Evolutionary conservation across 2,329 filamentous ascomycete species (phyloP).

Genomic region (Fusarium sp.): DNA sequence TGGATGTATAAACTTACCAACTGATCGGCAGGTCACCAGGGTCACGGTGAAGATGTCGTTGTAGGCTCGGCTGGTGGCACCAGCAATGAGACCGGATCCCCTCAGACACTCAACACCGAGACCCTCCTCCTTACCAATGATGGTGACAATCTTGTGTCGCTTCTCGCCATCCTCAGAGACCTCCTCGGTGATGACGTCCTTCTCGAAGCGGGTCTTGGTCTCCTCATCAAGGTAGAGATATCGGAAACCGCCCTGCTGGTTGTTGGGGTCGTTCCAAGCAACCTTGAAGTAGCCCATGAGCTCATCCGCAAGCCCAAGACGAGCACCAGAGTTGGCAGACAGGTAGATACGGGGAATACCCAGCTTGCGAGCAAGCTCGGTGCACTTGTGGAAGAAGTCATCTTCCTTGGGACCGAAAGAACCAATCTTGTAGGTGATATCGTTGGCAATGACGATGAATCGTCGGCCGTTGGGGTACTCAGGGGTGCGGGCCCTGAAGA

Average conservation of each 20-base stretch:
- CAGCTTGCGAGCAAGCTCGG: conserved; percentile 90
- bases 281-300: conserved; percentile 97
- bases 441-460: conserved; percentile 97
- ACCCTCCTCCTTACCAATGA: conserved; percentile 93
- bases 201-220: conserved; percentile 87
- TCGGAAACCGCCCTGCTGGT: conserved; percentile 91
- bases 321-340: conserved; percentile 98
- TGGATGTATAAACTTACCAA: conserved; percentile 68
- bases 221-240: conserved; percentile 94
- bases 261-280: conserved; percentile 88
- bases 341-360: conserved; percentile 98
- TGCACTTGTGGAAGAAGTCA: conserved; percentile 99
- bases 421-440: conserved; percentile 99
- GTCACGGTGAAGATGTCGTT: conserved; percentile 99
- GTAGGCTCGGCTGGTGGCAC: conserved; percentile 95
- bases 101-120: conserved; percentile 97
- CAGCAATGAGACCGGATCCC: conserved; percentile 97
- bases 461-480: conserved; percentile 93
- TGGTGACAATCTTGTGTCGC: conserved; percentile 92
- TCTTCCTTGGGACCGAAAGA: conserved; percentile 97
- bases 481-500: conserved; percentile 92
- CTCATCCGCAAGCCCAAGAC: conserved; percentile 96
- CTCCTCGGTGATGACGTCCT: conserved; percentile 80
- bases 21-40: conserved; percentile 95
- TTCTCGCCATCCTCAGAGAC: conserved; percentile 88